These are phyloP conservation scores for Taphrina sp. DNA, from an alignment of 1,139 yeast species.

Conservation along the genomic window DNA sequence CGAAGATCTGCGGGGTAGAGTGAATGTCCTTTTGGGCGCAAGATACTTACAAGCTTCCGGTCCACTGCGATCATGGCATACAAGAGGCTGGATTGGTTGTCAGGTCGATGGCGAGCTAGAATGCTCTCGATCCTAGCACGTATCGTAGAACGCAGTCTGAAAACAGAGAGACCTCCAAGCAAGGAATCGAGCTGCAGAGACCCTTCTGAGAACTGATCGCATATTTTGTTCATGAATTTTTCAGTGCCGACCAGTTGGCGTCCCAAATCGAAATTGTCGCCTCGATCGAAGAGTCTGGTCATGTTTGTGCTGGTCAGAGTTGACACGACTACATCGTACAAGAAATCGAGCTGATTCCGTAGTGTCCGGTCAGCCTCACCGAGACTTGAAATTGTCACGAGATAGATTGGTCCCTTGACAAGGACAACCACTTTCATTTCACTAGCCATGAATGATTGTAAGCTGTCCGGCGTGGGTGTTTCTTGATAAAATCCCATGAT, in stretches of 20 bases:
- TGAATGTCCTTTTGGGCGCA: constrained; percentile 63
- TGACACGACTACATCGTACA: constrained; percentile 76
- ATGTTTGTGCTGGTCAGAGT: constrained; percentile 76
- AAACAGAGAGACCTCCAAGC: constrained; percentile 62
- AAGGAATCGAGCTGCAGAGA: constrained; percentile 54
- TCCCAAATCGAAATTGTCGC: constrained; percentile 80
- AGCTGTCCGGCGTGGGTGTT: constrained; percentile 36
- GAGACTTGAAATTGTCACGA: constrained; percentile 67
- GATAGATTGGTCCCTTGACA: constrained; percentile 65
- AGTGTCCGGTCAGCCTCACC: constrained; percentile 54
- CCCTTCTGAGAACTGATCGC: constrained; percentile 55
- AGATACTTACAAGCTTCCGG: constrained; percentile 57
- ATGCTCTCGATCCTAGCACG: constrained; percentile 51
- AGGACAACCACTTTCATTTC: constrained; percentile 59
- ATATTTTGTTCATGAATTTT: constrained; percentile 61
- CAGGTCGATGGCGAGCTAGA: constrained; percentile 1
- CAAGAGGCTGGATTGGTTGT: constrained; percentile 45
- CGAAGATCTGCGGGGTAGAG: constrained; percentile 70
- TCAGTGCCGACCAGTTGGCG: constrained; percentile 65
- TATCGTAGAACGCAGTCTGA: constrained; percentile 51
- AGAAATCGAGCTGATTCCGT: constrained; percentile 63
- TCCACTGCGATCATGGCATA: constrained; percentile 63
- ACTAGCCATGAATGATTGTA: constrained; percentile 48
- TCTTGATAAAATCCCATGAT: constrained; percentile 47
- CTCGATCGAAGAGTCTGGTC: constrained; percentile 60